These are phyloP conservation scores for Leishmania gerbilli DNA, from an alignment of 208 protist genomes.

Conservation along the genomic window DNA sequence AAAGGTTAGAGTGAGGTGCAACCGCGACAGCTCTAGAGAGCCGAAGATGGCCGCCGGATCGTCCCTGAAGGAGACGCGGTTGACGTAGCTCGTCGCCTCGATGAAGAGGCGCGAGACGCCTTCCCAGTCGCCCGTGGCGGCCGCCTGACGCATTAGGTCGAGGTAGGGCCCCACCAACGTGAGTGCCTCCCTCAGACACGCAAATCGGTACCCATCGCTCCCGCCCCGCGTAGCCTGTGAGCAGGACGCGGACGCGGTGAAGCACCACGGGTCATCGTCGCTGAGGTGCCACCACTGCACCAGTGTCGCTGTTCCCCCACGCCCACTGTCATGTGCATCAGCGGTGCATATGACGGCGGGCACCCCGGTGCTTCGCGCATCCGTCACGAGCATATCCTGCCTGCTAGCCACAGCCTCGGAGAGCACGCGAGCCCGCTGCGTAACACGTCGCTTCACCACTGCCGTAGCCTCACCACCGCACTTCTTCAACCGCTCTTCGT, in stretches of 20 bases:
- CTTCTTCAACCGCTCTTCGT: neutral
- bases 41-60: constrained; percentile 22
- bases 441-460: constrained; percentile 1
- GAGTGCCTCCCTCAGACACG: constrained; percentile 14
- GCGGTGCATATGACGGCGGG: neutral
- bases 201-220: constrained; percentile 9
- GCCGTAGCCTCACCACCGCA: constrained; percentile 3
- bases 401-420: constrained; percentile 2
- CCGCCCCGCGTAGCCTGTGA: neutral
- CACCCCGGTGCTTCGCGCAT: neutral
- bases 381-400: neutral
- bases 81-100: neutral
- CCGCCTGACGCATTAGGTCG: constrained; percentile 22
- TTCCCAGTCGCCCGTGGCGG: constrained; percentile 18
- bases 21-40: constrained; percentile 31
- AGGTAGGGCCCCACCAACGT: constrained; percentile 26
- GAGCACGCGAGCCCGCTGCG: constrained; percentile 4
- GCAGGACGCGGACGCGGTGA: neutral
- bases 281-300: constrained; percentile 31
- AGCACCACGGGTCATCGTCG: constrained; percentile 17
- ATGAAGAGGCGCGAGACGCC: neutral
- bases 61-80: neutral
- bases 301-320: constrained; percentile 4
- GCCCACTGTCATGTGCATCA: neutral
- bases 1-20: constrained; percentile 21